Evolutionary conservation across 202 grass and related monocot species (phyloP).

Genomic region (Cymbopogon flexuosus): DNA sequence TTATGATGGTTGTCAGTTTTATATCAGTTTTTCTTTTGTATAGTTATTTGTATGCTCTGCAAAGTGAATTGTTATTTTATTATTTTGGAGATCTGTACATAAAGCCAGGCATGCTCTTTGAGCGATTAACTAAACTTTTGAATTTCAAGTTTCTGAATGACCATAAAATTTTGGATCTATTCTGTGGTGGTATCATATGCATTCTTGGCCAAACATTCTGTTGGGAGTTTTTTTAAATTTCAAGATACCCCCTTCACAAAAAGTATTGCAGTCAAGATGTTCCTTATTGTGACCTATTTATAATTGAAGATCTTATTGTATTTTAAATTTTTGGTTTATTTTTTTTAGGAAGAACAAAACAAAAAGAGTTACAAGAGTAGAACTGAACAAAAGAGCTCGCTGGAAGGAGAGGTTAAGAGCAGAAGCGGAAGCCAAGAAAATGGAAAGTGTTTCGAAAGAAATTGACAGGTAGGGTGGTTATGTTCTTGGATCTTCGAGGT

Average conservation of each 20-base stretch:
- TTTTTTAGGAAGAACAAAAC: constrained; percentile 62
- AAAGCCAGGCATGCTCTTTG: background rate
- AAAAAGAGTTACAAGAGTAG: constrained; percentile 82
- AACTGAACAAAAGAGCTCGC: constrained; percentile 77
- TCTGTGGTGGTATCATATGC: background rate
- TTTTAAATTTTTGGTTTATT: background rate
- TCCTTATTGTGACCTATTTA: background rate
- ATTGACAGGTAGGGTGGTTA: constrained; percentile 69
- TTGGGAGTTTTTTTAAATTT: constrained; percentile 9
- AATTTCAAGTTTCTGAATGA: constrained; percentile 20
- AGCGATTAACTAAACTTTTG: background rate
- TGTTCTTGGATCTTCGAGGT: constrained; percentile 11
- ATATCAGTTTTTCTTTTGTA: background rate
- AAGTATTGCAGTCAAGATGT: background rate
- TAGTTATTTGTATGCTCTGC: background rate
- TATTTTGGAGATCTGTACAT: background rate
- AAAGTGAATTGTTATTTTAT: background rate
- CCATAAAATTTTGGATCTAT: background rate
- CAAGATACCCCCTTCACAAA: background rate
- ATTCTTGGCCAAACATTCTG: background rate
- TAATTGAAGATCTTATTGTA: constrained; percentile 8
- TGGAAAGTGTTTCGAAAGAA: constrained; percentile 66
- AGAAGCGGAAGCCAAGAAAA: constrained; percentile 64
- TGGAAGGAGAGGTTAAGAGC: constrained; percentile 67
- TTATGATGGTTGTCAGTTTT: constrained; percentile 4